A percentile compares a stretch with the other conserved stretches of the same genome.
Conservation (phyloP, 2,329 filamentous ascomycete species). For the Colletotrichum truncatum region DNA sequence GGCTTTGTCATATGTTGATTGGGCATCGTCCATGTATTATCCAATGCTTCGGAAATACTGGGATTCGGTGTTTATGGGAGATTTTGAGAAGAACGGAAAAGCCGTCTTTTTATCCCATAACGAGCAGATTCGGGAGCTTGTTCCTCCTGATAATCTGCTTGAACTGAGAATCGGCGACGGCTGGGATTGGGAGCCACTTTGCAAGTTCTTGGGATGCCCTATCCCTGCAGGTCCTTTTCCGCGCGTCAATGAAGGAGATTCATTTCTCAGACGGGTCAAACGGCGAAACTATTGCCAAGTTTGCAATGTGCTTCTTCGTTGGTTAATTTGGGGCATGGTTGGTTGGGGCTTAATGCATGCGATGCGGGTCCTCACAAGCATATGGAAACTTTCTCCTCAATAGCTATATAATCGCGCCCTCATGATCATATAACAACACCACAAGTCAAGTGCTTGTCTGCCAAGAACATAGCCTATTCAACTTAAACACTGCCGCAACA, state of each 20-base stretch:
- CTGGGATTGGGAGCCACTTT: slow-evolving; percentile 56
- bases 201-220: slow-evolving; percentile 47
- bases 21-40: slow-evolving; percentile 74
- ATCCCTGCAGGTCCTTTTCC: slow-evolving; percentile 46
- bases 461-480: no score
- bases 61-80: slow-evolving; percentile 72
- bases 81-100: slow-evolving; percentile 55
- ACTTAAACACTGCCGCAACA: no score
- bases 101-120: slow-evolving; percentile 35
- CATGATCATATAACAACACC: no score
- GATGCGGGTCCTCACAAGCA: no score
- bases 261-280: not conserved
- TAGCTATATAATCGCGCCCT: no score
- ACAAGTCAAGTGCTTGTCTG: no score
- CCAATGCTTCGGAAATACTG: slow-evolving; percentile 77
- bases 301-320: not conserved
- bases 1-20: slow-evolving; percentile 52
- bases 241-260: slow-evolving; percentile 39
- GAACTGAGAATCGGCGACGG: slow-evolving; percentile 40
- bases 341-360: no score
- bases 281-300: not conserved
- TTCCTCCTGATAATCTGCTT: slow-evolving; percentile 6
- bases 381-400: no score
- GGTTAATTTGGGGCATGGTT: not conserved
- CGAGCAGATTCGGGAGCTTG: slow-evolving; percentile 1